Percentiles rank a stretch among this genome's conserved stretches.
Conservation (phyloP, 495 filamentous ascomycete genomes). For the Penicillium flavigenum region DNA sequence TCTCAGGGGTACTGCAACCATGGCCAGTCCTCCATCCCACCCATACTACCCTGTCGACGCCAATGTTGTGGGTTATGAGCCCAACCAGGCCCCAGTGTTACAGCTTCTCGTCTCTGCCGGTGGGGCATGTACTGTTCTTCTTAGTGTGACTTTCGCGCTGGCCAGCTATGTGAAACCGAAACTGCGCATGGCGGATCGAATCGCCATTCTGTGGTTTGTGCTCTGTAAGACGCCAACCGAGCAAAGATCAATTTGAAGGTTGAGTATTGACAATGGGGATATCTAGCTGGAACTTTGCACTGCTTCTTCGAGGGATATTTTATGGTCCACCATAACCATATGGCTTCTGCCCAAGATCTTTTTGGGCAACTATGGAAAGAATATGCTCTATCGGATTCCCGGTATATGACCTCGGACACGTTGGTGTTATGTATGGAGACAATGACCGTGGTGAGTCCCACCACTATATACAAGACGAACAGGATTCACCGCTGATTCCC, state of each 20-base stretch:
- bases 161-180: slow-evolving; percentile 48
- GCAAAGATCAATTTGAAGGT: neutral
- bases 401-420: slow-evolving; percentile 74
- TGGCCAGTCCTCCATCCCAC: slow-evolving; percentile 42
- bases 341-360: slow-evolving; percentile 59
- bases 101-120: slow-evolving; percentile 55
- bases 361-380: slow-evolving; percentile 88
- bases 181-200: slow-evolving; percentile 50
- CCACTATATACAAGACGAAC: neutral
- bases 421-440: slow-evolving; percentile 84
- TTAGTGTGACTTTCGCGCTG: slow-evolving; percentile 50
- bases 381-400: slow-evolving; percentile 78
- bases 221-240: slow-evolving; percentile 47
- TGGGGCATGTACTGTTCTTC: slow-evolving; percentile 48
- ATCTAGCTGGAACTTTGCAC: slow-evolving; percentile 63
- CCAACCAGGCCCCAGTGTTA: slow-evolving; percentile 57
- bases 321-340: slow-evolving; percentile 60
- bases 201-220: slow-evolving; percentile 67
- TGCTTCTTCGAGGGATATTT: slow-evolving; percentile 88
- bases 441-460: slow-evolving; percentile 67
- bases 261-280: slow-evolving; percentile 11
- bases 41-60: slow-evolving; percentile 72
- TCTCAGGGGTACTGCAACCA: slow-evolving; percentile 4
- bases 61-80: slow-evolving; percentile 58
- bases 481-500: slow-evolving; percentile 14